A percentile compares a stretch with the other conserved stretches of the same genome.
Conservation (phyloP, 164 flowering plant species). For the Umbilicus rupestris region DNA sequence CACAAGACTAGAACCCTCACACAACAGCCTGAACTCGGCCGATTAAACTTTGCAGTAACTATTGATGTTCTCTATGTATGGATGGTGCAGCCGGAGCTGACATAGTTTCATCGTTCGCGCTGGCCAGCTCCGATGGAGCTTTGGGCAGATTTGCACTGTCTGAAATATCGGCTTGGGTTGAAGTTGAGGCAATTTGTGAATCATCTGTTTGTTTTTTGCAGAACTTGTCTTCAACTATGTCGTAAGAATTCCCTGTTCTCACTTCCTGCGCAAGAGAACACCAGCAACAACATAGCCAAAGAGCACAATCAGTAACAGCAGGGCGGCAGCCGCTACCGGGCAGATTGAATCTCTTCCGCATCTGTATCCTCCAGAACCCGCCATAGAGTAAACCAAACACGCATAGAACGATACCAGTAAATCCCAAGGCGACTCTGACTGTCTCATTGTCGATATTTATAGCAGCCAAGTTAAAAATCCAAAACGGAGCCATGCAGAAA, state of each 20-base stretch:
- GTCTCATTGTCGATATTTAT: slow-evolving; percentile 56
- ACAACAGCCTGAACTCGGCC: too few relatives aligned
- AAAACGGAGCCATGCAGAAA: slow-evolving; percentile 80
- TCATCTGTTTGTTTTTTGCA: slow-evolving; percentile 6
- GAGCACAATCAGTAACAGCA: slow-evolving; percentile 54
- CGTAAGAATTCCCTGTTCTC: slow-evolving; percentile 71
- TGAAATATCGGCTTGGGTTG: too few relatives aligned
- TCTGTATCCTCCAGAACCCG: slow-evolving; percentile 94
- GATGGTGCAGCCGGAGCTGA: slow-evolving; percentile 30
- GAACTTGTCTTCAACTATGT: slow-evolving; percentile 24
- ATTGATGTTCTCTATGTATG: slow-evolving; percentile 27
- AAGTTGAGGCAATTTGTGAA: too few relatives aligned
- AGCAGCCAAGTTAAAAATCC: slow-evolving; percentile 81
- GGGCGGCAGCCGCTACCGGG: slow-evolving; percentile 58
- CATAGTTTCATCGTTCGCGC: slow-evolving; percentile 19
- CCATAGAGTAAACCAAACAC: slow-evolving; percentile 83
- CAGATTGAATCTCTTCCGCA: slow-evolving; percentile 81
- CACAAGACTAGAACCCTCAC: too few relatives aligned
- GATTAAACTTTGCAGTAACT: too few relatives aligned
- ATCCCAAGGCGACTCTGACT: slow-evolving; percentile 43
- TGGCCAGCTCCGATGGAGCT: slow-evolving; percentile 4
- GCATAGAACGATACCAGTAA: slow-evolving; percentile 65
- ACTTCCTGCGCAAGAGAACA: slow-evolving; percentile 95
- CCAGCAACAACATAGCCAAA: slow-evolving; percentile 92
- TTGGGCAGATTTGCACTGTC: slow-evolving; percentile 15